Conservation (phyloP, 176 grass and related monocot species). For the Paspalum vaginatum region DNA sequence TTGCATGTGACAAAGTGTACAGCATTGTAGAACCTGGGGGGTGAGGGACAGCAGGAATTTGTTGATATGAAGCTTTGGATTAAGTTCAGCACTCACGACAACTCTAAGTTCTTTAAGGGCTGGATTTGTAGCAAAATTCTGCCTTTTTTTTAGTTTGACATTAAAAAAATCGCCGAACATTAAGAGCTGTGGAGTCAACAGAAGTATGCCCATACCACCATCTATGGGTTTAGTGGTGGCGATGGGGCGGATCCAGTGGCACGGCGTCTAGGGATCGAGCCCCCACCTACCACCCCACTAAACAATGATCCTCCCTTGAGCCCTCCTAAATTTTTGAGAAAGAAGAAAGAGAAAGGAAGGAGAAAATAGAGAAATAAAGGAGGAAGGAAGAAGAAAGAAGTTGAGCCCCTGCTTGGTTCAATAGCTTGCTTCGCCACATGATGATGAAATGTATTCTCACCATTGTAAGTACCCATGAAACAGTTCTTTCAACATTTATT, state of each 20-base stretch:
- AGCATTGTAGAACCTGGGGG: conserved; percentile 24
- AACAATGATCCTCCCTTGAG: no score
- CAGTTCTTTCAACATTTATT: neutral
- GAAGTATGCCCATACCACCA: neutral
- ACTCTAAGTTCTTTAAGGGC: conserved; percentile 23
- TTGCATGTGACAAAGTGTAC: conserved; percentile 41
- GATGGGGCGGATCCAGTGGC: no score
- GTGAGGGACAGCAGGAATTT: conserved; percentile 36
- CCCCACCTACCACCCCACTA: no score
- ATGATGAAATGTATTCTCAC: neutral
- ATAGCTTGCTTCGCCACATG: no score
- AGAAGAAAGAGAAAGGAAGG: no score
- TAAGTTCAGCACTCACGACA: conserved; percentile 37
- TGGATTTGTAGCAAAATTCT: no score
- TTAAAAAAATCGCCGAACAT: neutral
- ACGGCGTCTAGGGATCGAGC: no score
- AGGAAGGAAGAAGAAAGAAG: no score
- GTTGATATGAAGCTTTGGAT: conserved; percentile 49
- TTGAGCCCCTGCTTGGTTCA: no score
- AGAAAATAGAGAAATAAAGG: no score
- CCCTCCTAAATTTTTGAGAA: no score
- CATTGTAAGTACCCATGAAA: conserved; percentile 42
- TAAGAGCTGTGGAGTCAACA: neutral
- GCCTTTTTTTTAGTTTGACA: neutral
- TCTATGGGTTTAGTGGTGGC: neutral